Conservation (phyloP, 2,329 filamentous ascomycete genomes). For the Aurifilum marmelostoma region DNA sequence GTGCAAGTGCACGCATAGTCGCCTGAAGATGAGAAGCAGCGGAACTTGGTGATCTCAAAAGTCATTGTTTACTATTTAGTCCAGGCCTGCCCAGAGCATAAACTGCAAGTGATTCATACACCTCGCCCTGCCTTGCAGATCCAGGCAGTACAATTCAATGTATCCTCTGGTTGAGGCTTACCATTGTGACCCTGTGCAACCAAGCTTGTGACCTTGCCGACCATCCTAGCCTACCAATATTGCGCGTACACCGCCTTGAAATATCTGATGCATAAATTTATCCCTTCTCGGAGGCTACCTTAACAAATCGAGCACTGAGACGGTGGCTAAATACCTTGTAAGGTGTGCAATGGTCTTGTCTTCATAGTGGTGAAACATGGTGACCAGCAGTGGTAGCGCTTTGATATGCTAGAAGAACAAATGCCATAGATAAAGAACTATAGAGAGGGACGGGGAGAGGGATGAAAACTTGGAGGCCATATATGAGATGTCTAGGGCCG, state of each 20-base stretch:
- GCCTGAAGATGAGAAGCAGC: not conserved
- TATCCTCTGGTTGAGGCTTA: not conserved
- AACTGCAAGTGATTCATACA: not conserved
- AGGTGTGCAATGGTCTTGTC: not conserved
- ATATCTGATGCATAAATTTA: not conserved
- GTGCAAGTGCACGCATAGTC: not conserved
- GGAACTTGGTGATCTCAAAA: not conserved
- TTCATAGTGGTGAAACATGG: not conserved
- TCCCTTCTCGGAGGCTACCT: too few relatives aligned
- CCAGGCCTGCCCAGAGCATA: not conserved
- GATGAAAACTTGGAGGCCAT: not conserved
- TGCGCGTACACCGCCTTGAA: not conserved
- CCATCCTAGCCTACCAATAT: not conserved
- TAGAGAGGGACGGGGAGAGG: too few relatives aligned
- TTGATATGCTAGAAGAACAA: too few relatives aligned
- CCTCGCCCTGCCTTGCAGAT: not conserved
- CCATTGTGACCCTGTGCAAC: not conserved
- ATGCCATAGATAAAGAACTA: not conserved
- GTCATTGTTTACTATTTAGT: not conserved
- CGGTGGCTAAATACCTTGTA: not conserved
- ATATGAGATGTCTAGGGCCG: not conserved
- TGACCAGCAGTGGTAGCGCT: too few relatives aligned
- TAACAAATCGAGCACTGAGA: not conserved
- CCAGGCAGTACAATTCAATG: not conserved
- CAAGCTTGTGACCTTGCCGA: not conserved